A percentile compares a stretch with the other conserved stretches of the same genome.
Conservation (phyloP, 192 early-diverging fungal genomes). For the Gamsiella multidivaricata region DNA sequence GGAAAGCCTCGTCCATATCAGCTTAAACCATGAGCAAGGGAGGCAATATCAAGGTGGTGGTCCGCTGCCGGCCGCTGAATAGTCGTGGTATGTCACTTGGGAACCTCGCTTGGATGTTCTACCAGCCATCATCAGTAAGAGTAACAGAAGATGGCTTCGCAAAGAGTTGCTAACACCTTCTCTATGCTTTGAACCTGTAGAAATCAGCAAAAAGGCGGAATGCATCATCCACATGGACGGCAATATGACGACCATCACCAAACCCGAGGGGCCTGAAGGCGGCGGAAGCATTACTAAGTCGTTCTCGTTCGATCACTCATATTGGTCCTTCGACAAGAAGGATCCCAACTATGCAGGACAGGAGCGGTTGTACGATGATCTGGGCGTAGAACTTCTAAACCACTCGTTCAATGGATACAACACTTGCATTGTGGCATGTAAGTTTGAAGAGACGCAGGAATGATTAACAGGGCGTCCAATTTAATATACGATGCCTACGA, state of each 20-base stretch:
- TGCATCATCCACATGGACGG: conserved; percentile 78
- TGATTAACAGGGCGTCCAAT: too few species aligned
- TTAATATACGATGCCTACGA: neutral
- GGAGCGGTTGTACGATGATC: conserved; percentile 75
- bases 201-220: conserved; percentile 69
- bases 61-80: conserved; percentile 84
- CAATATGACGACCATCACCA: conserved; percentile 74
- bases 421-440: conserved; percentile 93
- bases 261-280: conserved; percentile 50
- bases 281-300: conserved; percentile 50
- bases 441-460: conserved; percentile 20
- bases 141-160: too few species aligned
- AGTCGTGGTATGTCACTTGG: conserved; percentile 61
- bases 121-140: too few species aligned
- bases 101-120: neutral
- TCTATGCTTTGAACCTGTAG: too few species aligned
- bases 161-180: too few species aligned
- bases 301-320: conserved; percentile 91
- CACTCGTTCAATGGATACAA: conserved; percentile 94
- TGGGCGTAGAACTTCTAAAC: conserved; percentile 81
- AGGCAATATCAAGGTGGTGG: conserved; percentile 79
- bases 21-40: conserved; percentile 47
- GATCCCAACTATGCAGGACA: conserved; percentile 79
- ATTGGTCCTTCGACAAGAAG: conserved; percentile 83
- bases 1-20: too few species aligned